These are phyloP conservation scores for Avena eriantha DNA, from an alignment of 176 grass and related monocot species.

Conservation along the genomic window DNA sequence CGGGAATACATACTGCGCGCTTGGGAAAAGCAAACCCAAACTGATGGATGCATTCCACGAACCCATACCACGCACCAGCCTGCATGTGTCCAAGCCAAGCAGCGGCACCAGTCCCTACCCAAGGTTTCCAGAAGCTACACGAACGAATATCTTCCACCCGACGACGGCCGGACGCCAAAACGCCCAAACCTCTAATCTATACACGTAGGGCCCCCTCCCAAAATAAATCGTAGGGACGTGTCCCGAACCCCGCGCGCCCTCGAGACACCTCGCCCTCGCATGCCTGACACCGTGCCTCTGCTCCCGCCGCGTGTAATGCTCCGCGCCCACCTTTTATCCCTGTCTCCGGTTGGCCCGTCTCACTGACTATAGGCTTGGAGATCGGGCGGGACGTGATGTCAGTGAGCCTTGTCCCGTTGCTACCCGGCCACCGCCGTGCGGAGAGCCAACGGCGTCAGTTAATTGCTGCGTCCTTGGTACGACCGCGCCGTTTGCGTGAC, in stretches of 20 bases:
- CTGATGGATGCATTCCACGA: background rate
- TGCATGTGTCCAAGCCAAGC: constrained; percentile 35
- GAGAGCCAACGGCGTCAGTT: constrained; percentile 39
- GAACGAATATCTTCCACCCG: background rate
- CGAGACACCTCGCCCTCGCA: constrained; percentile 50
- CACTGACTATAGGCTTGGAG: background rate
- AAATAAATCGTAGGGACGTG: constrained; percentile 50
- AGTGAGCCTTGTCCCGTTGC: accelerated
- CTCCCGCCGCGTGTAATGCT: constrained; percentile 51
- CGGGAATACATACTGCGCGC: background rate
- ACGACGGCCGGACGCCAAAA: background rate
- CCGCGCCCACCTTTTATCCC: background rate
- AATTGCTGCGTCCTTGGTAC: background rate
- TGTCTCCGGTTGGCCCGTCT: accelerated
- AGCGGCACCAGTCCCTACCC: constrained; percentile 19
- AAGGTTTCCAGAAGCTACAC: constrained; percentile 57
- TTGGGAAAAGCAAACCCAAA: background rate
- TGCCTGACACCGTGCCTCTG: constrained; percentile 43
- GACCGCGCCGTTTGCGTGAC: background rate
- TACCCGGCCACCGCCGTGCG: background rate
- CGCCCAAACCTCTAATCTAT: background rate
- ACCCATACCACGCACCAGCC: background rate
- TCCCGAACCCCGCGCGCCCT: constrained; percentile 39
- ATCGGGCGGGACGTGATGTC: accelerated
- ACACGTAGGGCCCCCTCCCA: background rate